Evolutionary conservation across 352 stramenopile genomes (phyloP), one percentile per base, ranked within the genome.

Genomic region (Plasmopara viticola): DNA sequence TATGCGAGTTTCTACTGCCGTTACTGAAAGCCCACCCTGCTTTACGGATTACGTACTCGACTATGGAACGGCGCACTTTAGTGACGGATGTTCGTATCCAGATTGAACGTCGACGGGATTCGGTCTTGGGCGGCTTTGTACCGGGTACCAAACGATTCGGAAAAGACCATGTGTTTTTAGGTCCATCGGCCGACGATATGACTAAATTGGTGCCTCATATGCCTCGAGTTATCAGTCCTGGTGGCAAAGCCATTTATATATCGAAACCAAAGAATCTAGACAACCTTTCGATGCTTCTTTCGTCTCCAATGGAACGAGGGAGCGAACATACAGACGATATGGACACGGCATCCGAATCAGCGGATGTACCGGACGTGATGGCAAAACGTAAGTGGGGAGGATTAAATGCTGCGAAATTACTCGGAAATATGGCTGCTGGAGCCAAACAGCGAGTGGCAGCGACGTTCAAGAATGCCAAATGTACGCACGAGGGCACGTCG

Each of bases 71-170:
- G 25, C 78, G 75, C 42, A 89, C 81, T 12, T 56, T 93, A 0
- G 79, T 87, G 15, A 88, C 82, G 0, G 82, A 93, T 20, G 70
- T 90, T 30, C 78, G 81, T 8, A 66, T 93, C n/a, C 84, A 72
- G 48, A 65, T 93, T n/a, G 77, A 93, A 59, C 73, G 69, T 35
- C 79, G 82, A n/a, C 66, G 75, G 6, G 63, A 71, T 40, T 83
- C 81, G 2, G 83, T 83, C 30, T 73, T 80, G 13, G 78, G 76
- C 0, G 69, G 68, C 4, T 56, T 81, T 28, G 64, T 70, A 8
- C 66, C 77, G 1, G 74, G 72, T 8, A 68, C 86, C 44, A 80
- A 85, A 56, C 72, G 73, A 10, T 87, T 87, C 38, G 78, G 78
- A 2, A 71, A 78, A 44, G 68, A 85, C 50, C 82, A 93, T 46